These are phyloP conservation scores for Henckelia pumila DNA, from an alignment of 257 asterid genomes.

Conservation along the genomic window DNA sequence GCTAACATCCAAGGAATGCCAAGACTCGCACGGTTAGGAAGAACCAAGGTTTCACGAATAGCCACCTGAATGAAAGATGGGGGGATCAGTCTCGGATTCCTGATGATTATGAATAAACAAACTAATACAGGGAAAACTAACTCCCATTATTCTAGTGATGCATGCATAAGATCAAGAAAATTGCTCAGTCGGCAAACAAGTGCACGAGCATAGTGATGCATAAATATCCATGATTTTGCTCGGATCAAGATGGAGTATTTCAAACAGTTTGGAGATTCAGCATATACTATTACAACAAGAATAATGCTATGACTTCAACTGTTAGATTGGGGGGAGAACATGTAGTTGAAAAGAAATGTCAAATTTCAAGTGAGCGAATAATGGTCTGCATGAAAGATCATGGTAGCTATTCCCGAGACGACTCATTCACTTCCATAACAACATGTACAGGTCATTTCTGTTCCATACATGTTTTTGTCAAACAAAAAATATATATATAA, in stretches of 20 bases:
- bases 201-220: not conserved
- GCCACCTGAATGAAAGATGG: slow-evolving; percentile 56
- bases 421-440: no score
- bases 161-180: no score
- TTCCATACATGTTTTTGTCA: no score
- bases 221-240: not conserved
- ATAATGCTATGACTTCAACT: not conserved
- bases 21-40: slow-evolving; percentile 71
- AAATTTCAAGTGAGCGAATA: no score
- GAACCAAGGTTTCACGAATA: slow-evolving; percentile 80
- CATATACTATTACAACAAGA: not conserved
- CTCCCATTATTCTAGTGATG: not conserved
- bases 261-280: not conserved
- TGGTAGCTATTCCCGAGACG: not conserved
- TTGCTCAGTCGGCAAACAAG: not conserved
- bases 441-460: no score
- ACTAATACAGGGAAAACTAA: slow-evolving; percentile 12
- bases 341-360: not conserved
- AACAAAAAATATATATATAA: no score
- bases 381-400: not conserved
- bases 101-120: slow-evolving; percentile 5
- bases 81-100: slow-evolving; percentile 17
- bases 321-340: not conserved
- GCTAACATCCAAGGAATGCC: slow-evolving; percentile 84
- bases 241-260: not conserved